Evolutionary conservation across 768 basidiomycete genomes (phyloP), one percentile per base, ranked within the genome.

Genomic region (Boletellus ananas): DNA sequence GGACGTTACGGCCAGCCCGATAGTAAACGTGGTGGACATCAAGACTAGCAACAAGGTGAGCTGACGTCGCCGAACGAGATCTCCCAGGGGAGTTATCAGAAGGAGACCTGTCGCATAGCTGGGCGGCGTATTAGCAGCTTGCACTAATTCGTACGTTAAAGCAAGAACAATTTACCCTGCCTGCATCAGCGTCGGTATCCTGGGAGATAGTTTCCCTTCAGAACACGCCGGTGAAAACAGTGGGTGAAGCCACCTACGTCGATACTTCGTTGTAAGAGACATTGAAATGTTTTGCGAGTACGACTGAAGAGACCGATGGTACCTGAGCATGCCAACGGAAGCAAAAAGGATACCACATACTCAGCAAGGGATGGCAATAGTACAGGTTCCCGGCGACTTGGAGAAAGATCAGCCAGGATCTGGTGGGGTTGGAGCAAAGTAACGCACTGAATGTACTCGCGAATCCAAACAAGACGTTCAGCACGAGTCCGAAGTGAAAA

Each of bases 331-430:
- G 23, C 23, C 23, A 11, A 10, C 11, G 12, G 25, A 8, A 20
- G 2, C 8, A 0, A 14, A 56, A 25, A 25, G 7, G 7, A 25
- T 6, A 25, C 76, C 54, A 7, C 11, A 7, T 63, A 81, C 89
- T 87, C 12, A 91, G 68, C 57, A 93, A 63, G 0, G 90, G 90
- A 70, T 90, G 87, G 53, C 83, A 87, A 56, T 91, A 93, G 61
- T 91, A 92, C 41, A 92, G 63, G 60, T 92, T 92, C n/a, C 80
- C 78, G 13, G 81, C 82, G 36, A 71, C 84, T 85, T 29, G 29
- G 29, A 25, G 12, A 35, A 21, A 29, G 12, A 12, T 62, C n/a
- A 54, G 21, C n/a, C 25, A 27, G 23, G 23, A 25, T 6, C 6
- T 6, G 4, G 23, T 25, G 23, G 23, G 6, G 4, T 7, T 29